These are phyloP conservation scores for Salvia splendens DNA, from an alignment of 257 asterid species.

Conservation along the genomic window DNA sequence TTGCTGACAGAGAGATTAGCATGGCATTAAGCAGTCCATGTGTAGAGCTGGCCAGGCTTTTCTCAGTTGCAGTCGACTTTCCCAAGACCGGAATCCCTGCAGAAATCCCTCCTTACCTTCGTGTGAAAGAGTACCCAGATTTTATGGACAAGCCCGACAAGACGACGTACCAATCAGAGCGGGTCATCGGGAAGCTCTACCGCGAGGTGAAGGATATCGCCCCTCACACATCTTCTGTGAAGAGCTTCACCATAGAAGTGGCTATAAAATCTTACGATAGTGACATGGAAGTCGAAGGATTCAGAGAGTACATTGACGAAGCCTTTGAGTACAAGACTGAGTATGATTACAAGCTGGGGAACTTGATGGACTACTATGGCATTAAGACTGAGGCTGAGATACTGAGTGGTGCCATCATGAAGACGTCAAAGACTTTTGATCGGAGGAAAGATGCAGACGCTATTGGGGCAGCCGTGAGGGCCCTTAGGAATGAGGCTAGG, in stretches of 20 bases:
- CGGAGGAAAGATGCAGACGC: slow-evolving; percentile 79
- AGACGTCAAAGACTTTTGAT: slow-evolving; percentile 65
- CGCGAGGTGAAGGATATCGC: slow-evolving; percentile 62
- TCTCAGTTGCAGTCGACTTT: slow-evolving; percentile 84
- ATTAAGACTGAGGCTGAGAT: slow-evolving; percentile 84
- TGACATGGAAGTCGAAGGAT: slow-evolving; percentile 73
- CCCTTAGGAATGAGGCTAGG: slow-evolving; percentile 75
- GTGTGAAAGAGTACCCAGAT: slow-evolving; percentile 79
- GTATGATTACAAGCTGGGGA: slow-evolving; percentile 80
- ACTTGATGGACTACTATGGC: slow-evolving; percentile 84
- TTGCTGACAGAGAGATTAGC: slow-evolving; percentile 63
- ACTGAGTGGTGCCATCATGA: slow-evolving; percentile 75
- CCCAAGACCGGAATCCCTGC: slow-evolving; percentile 94
- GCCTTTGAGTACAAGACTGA: slow-evolving; percentile 61
- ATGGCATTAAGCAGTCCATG: slow-evolving; percentile 64
- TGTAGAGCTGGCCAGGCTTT: slow-evolving; percentile 57
- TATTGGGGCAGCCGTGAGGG: slow-evolving; percentile 60
- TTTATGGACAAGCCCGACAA: slow-evolving; percentile 92
- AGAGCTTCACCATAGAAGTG: slow-evolving; percentile 57
- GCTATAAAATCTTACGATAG: slow-evolving; percentile 59
- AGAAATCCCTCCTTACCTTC: slow-evolving; percentile 65
- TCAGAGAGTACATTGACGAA: slow-evolving; percentile 54
- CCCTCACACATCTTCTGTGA: slow-evolving; percentile 38
- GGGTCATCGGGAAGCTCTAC: slow-evolving; percentile 79
- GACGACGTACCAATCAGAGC: slow-evolving; percentile 46